Evolutionary conservation across 2,329 filamentous ascomycete species (phyloP).

Genomic region (Tolypocladium amazonense): DNA sequence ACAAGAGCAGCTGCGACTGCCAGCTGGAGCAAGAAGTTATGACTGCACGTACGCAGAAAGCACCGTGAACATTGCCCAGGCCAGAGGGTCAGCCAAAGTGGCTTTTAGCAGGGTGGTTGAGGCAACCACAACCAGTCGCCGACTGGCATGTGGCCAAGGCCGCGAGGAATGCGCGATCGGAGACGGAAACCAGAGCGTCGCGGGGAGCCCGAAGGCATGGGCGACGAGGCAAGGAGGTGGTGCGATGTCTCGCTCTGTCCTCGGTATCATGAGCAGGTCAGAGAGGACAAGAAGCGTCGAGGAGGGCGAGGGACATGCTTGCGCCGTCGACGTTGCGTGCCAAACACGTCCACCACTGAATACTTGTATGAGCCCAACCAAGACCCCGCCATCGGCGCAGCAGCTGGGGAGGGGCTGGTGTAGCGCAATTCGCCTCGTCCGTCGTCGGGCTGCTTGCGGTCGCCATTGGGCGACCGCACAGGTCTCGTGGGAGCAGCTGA

Average conservation of each 20-base stretch:
- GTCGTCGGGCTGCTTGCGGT: background rate
- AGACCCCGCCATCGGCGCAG: background rate
- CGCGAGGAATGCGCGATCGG: background rate
- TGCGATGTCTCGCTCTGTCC: background rate
- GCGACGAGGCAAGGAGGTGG: background rate
- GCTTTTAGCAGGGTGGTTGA: background rate
- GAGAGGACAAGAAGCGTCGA: background rate
- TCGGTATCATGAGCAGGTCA: background rate
- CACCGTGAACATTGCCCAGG: background rate
- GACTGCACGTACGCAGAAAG: too few species aligned
- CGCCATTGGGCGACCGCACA: background rate
- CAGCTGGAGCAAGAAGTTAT: background rate
- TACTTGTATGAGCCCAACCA: background rate
- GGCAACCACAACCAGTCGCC: background rate
- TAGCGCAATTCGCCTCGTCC: background rate
- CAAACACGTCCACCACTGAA: too few species aligned
- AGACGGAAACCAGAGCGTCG: background rate
- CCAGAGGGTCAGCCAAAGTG: background rate
- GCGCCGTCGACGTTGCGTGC: background rate
- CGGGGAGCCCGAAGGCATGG: background rate
- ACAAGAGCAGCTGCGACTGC: background rate
- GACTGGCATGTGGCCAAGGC: background rate
- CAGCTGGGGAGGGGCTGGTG: background rate
- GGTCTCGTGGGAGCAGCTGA: background rate
- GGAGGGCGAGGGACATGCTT: background rate